A percentile compares a stretch with the other conserved stretches of the same genome.
phyloP scores from a whole-genome alignment of 208 protist species.

The Leptomonas pyrrhocoris region DNA sequence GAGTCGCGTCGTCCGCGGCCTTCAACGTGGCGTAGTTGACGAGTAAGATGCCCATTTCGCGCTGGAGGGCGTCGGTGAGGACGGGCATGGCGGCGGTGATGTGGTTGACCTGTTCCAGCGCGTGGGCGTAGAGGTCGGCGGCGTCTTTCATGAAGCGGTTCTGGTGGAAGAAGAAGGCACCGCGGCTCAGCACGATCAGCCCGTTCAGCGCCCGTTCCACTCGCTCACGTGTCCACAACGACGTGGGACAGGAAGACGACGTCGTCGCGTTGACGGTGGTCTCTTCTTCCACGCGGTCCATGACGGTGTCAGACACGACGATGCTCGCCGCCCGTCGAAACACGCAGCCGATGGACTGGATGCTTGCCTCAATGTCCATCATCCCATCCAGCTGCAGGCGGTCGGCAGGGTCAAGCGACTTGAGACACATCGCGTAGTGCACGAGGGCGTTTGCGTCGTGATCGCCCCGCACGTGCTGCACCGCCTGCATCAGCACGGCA shows the following conservation, averaged over 20 bases:
- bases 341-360: conserved; percentile 32
- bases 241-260: background rate
- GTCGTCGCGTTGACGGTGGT: background rate
- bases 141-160: conserved; percentile 60
- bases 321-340: conserved; percentile 50
- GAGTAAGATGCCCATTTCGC: conserved; percentile 70
- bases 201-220: conserved; percentile 42
- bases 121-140: conserved; percentile 72
- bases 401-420: conserved; percentile 31
- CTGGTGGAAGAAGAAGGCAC: conserved; percentile 83
- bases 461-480: conserved; percentile 48
- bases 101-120: conserved; percentile 47
- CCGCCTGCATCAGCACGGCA: conserved; percentile 50
- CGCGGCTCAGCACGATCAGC: conserved; percentile 79
- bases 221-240: conserved; percentile 21
- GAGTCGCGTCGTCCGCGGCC: conserved; percentile 18
- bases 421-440: conserved; percentile 42
- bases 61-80: conserved; percentile 35
- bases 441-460: conserved; percentile 44
- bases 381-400: conserved; percentile 33
- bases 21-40: conserved; percentile 82
- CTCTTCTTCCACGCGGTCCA: conserved; percentile 33
- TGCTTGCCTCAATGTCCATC: conserved; percentile 37
- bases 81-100: conserved; percentile 25
- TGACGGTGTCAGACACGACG: conserved; percentile 43